Base-by-base conservation (phyloP, 2,329 filamentous ascomycete species). In the Penicillium frequentans region DNA sequence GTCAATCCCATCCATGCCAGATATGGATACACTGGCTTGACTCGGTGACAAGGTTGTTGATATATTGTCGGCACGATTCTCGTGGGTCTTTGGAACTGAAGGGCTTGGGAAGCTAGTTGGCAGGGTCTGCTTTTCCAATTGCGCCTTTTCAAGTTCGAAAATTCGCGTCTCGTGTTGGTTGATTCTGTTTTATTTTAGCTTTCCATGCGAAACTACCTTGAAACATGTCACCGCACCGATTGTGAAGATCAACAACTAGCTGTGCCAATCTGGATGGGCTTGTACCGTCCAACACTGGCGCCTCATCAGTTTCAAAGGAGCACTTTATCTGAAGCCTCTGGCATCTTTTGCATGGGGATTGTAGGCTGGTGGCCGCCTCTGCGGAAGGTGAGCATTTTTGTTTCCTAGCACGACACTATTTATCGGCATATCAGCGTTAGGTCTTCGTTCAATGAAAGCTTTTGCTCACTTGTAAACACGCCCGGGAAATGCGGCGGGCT, bases 371-470 rank as follows among this genome's bases (percentile, higher is more conserved):
- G 23, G 51, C 27, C 47, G 44, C 5, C 9, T 50, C 45, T 10
- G 55, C 45, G 1, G 56, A 52, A 44, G 59, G 44, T 33, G 48
- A 44, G 39, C 63, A 60, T 9, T 55, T 44, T 52, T 62, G 61
- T 49, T 64, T 60, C 24, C 59, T 56, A 31, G 58, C 61, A 10
- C 57, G 62, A 54, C 62, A 64, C 60, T 62, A 48, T 23, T 44
- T 14, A 52, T 23, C 33, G 29, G 7, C 45, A 6, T 13, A 5
- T 48, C 21, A 35, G 7, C 10, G 8, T 16, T 31, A 39, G n/a
- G 33, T 16, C 33, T 6, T 24, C 2, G 24, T 6, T 44, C 35
- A 10, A 24, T 21, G 8, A 7, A 23, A n/a, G 29, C 7, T 46
- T 24, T 21, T 33, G 16, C 49, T 53, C 14, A 64, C 63, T 37